A percentile compares a stretch with the other conserved stretches of the same genome.
phyloP scores from a whole-genome alignment of 2,329 filamentous ascomycete genomes.

The Colletotrichum camelliae region DNA sequence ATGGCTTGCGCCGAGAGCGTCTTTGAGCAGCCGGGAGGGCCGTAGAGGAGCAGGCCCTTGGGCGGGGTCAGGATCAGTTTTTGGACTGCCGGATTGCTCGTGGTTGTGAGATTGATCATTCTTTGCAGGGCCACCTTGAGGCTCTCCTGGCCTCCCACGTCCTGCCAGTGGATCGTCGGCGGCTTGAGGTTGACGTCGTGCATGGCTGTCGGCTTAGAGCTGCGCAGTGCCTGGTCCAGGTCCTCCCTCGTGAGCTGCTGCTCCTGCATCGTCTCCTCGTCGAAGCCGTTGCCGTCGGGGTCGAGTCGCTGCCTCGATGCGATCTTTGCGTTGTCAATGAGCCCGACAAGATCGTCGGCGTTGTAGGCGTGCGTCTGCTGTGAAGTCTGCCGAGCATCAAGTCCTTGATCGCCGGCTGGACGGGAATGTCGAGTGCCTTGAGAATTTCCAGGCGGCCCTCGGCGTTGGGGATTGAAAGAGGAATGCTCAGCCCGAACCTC shows the following conservation, averaged over 20 bases:
- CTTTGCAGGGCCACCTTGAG: constrained; percentile 69
- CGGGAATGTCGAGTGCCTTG: constrained; percentile 56
- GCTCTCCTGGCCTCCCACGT: constrained; percentile 84
- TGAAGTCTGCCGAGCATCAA: constrained; percentile 65
- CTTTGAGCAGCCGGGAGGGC: constrained; percentile 93
- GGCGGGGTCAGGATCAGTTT: constrained; percentile 60
- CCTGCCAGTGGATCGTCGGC: constrained; percentile 82
- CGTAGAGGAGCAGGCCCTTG: constrained; percentile 88
- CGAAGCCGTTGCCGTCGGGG: constrained; percentile 26
- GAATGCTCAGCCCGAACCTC: constrained; percentile 71
- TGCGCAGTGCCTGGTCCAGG: constrained; percentile 68
- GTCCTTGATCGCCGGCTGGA: constrained; percentile 54
- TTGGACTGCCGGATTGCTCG: constrained; percentile 34
- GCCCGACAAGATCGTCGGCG: constrained; percentile 73
- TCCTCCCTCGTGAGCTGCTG: constrained; percentile 50
- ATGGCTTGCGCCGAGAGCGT: constrained; percentile 91
- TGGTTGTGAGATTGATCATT: constrained; percentile 49
- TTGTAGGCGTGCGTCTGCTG: constrained; percentile 88
- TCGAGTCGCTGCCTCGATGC: constrained; percentile 36
- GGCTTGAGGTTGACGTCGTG: constrained; percentile 88
- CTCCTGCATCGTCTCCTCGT: constrained; percentile 11
- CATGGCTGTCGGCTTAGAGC: constrained; percentile 84
- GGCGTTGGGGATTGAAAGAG: constrained; percentile 79
- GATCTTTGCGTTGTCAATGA: constrained; percentile 52
- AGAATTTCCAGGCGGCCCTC: constrained; percentile 77